Conservation (phyloP, 2,329 filamentous ascomycete species). For the Arthrinium puccinioides region DNA sequence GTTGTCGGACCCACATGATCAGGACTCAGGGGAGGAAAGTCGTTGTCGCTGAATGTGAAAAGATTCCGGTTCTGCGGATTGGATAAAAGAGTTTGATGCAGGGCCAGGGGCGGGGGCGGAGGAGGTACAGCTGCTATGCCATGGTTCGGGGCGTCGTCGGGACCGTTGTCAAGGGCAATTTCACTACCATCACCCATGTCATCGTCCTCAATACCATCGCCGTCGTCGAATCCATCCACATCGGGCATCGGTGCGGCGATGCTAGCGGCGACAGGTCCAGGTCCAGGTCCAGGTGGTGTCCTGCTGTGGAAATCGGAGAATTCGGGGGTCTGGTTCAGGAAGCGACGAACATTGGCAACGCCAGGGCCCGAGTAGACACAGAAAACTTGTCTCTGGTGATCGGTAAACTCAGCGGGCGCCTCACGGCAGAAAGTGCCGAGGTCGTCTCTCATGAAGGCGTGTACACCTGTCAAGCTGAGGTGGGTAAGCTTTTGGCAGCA, state of each 20-base stretch:
- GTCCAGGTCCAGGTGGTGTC: too few relatives aligned
- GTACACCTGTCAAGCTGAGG: constrained; percentile 87
- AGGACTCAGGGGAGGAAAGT: too few relatives aligned
- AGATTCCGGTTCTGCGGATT: too few relatives aligned
- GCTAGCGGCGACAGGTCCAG: constrained; percentile 8
- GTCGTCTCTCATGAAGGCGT: constrained; percentile 80
- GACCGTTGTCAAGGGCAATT: constrained; percentile 17
- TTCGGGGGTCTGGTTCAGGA: constrained; percentile 55
- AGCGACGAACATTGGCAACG: constrained; percentile 68
- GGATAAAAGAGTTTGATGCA: background rate
- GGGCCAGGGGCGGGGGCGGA: constrained; percentile 8
- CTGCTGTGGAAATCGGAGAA: constrained; percentile 31
- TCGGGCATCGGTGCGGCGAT: constrained; percentile 9
- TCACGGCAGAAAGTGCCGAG: constrained; percentile 79
- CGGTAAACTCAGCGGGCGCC: constrained; percentile 88
- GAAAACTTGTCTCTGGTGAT: constrained; percentile 90
- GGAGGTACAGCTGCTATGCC: constrained; percentile 11
- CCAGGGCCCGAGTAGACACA: constrained; percentile 93
- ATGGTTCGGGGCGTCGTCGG: constrained; percentile 10
- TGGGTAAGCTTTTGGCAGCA: constrained; percentile 90
- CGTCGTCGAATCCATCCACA: constrained; percentile 21
- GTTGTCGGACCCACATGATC: constrained; percentile 1
- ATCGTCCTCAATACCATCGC: constrained; percentile 22
- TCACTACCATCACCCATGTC: constrained; percentile 27
- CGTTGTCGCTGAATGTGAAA: too few relatives aligned